phyloP scores from a whole-genome alignment of 2,329 filamentous ascomycete genomes.

The Fusarium goolgardi region DNA sequence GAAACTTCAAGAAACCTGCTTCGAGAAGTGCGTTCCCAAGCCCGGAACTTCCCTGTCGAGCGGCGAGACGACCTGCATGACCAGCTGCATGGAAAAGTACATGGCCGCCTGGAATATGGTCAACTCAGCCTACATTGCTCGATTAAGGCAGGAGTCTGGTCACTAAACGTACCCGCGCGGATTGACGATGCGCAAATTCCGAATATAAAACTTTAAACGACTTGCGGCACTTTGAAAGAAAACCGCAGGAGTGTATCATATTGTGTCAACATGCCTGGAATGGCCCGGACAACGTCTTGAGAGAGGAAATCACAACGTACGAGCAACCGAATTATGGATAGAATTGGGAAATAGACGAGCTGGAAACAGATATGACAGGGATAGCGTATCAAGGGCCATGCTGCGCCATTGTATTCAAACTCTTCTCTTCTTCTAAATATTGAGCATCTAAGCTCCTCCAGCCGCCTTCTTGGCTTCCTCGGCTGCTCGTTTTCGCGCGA shows the following conservation, averaged over 20 bases:
- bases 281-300: conserved; percentile 5
- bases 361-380: conserved; percentile 22
- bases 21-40: conserved; percentile 79
- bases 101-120: conserved; percentile 83
- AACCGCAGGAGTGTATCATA: conserved; percentile 44
- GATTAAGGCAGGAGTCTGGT: conserved; percentile 68
- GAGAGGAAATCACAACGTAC: conserved; percentile 18
- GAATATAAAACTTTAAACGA: conserved; percentile 11
- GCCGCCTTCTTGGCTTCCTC: conserved; percentile 68
- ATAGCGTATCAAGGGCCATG: conserved; percentile 37
- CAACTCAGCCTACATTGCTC: conserved; percentile 73
- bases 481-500: conserved; percentile 79
- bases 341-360: conserved; percentile 37
- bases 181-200: conserved; percentile 1
- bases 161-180: conserved; percentile 2
- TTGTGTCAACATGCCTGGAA: conserved; percentile 39
- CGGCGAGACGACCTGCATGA: conserved; percentile 77
- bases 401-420: conserved; percentile 28
- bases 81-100: conserved; percentile 86
- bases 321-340: conserved; percentile 28
- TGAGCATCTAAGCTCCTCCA: conserved; percentile 50
- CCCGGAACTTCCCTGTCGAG: conserved; percentile 74
- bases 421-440: conserved; percentile 25
- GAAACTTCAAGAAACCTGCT: conserved; percentile 87
- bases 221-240: conserved; percentile 13